Percentiles rank a stretch among this genome's conserved stretches.
phyloP scores from a whole-genome alignment of 768 basidiomycete genomes.

The Mycena rosella region DNA sequence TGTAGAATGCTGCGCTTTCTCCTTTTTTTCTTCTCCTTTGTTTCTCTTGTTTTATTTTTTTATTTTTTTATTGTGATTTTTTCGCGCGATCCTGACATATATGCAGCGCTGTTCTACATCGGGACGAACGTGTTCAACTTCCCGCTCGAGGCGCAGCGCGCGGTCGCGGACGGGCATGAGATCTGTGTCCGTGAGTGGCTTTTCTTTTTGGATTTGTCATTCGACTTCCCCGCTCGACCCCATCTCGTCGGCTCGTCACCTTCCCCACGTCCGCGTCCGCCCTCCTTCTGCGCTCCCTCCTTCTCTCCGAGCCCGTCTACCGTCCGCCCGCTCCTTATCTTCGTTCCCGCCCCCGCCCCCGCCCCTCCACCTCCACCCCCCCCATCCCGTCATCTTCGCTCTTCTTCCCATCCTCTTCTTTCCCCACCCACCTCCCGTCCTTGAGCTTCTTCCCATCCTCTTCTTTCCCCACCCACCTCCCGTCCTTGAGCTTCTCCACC shows the following conservation, averaged over 20 bases:
- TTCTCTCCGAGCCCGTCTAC: too few relatives aligned
- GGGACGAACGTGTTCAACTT: slow-evolving; percentile 70
- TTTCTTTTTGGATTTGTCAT: neutral
- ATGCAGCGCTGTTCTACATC: slow-evolving; percentile 70
- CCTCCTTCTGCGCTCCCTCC: neutral
- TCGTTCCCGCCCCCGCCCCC: too few relatives aligned
- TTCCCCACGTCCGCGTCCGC: too few relatives aligned
- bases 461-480: neutral
- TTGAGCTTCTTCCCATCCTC: neutral
- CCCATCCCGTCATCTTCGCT: too few relatives aligned
- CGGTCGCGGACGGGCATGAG: slow-evolving; percentile 66
- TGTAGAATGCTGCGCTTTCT: too few relatives aligned
- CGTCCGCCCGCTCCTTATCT: too few relatives aligned
- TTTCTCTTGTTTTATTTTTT: too few relatives aligned
- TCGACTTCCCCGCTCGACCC: too few relatives aligned
- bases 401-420: too few relatives aligned
- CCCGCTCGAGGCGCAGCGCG: slow-evolving; percentile 69
- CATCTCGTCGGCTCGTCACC: too few relatives aligned
- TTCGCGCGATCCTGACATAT: neutral
- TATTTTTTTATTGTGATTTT: too few relatives aligned
- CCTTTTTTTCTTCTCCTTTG: neutral
- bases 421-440: neutral
- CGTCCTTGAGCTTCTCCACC: neutral
- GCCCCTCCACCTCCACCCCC: too few relatives aligned
- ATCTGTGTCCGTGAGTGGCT: slow-evolving; percentile 69